Percentiles rank a stretch among this genome's conserved stretches.
Conservation (phyloP, 2,329 filamentous ascomycete species). For the Dactylellina parvicollis region DNA sequence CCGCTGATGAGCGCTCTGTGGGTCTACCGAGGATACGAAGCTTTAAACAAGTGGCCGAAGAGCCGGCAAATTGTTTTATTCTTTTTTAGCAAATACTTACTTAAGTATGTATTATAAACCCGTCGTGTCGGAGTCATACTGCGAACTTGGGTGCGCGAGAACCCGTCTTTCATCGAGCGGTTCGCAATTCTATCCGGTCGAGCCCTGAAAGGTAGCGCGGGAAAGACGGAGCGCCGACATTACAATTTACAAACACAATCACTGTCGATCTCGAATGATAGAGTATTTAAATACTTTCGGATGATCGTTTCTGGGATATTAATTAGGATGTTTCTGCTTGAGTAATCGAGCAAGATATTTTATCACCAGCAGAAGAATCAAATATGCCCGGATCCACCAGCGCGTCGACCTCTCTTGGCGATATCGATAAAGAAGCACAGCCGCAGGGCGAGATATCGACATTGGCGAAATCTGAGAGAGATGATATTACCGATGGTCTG, state of each 20-base stretch:
- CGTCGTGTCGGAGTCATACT: too few relatives aligned
- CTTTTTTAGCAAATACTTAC: not conserved
- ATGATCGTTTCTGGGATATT: too few relatives aligned
- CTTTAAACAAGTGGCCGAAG: not conserved
- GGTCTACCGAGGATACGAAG: not conserved
- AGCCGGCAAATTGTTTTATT: not conserved
- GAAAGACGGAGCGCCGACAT: too few relatives aligned
- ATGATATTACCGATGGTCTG: not conserved
- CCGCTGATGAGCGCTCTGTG: not conserved
- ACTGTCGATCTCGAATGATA: too few relatives aligned
- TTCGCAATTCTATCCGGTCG: too few relatives aligned
- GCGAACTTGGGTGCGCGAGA: not conserved
- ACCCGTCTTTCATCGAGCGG: too few relatives aligned
- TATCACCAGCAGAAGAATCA: not conserved
- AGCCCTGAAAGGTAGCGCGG: too few relatives aligned
- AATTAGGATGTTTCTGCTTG: too few relatives aligned
- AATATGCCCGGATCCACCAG: slow-evolving; percentile 13
- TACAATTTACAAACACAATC: too few relatives aligned
- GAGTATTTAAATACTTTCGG: too few relatives aligned
- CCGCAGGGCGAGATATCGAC: not conserved
- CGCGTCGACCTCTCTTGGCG: slow-evolving; percentile 35
- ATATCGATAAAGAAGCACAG: slow-evolving; percentile 30
- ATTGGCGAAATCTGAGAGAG: slow-evolving; percentile 4
- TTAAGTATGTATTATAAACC: not conserved
- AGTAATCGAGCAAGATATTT: too few relatives aligned